These are phyloP conservation scores for Clitopilus hobsonii DNA, from an alignment of 768 basidiomycete genomes.

Conservation along the genomic window DNA sequence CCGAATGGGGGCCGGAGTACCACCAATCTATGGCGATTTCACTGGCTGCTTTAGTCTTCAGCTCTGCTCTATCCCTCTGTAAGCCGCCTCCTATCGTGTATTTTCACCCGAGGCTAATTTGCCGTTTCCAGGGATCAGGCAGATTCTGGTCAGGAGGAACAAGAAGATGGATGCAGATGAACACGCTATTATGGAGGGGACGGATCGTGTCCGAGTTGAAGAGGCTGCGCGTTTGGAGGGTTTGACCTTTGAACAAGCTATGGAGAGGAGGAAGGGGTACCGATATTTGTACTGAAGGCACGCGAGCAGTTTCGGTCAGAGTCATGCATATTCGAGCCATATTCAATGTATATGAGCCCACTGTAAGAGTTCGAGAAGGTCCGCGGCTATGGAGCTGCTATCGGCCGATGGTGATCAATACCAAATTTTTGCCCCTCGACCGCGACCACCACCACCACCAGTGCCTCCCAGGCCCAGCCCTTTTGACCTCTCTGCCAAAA, in stretches of 20 bases:
- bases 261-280: conserved; percentile 52
- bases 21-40: conserved; percentile 58
- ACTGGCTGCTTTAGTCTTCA: conserved; percentile 28
- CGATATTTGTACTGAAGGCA: conserved; percentile 48
- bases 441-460: too few species aligned
- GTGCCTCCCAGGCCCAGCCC: too few species aligned
- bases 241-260: conserved; percentile 54
- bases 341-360: too few species aligned
- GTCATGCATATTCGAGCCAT: too few species aligned
- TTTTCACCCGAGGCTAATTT: not conserved
- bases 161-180: conserved; percentile 45
- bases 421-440: too few species aligned
- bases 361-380: too few species aligned
- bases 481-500: too few species aligned
- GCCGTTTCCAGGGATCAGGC: conserved; percentile 29
- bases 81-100: conserved; percentile 2
- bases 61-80: conserved; percentile 27
- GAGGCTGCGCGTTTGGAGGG: conserved; percentile 58
- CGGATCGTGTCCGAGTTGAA: conserved; percentile 44
- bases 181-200: conserved; percentile 33
- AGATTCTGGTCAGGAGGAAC: conserved; percentile 50
- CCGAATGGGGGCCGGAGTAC: conserved; percentile 57
- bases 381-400: too few species aligned
- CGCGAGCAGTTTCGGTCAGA: too few species aligned
- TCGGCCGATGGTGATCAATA: too few species aligned